Base-by-base conservation (phyloP, 2,329 filamentous ascomycete genomes). In the Apiospora phragmitis region DNA sequence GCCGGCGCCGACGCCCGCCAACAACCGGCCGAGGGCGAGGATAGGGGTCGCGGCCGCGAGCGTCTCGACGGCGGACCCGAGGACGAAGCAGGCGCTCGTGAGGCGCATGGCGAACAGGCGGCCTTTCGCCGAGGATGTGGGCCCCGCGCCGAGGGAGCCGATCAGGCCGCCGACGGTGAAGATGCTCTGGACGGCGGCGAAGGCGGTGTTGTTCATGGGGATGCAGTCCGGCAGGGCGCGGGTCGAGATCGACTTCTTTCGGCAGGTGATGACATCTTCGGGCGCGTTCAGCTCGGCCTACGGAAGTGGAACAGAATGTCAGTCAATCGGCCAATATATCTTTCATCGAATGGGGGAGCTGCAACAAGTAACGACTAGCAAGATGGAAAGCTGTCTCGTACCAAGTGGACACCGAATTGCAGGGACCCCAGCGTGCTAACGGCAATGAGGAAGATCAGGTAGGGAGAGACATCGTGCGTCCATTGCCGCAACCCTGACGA, bases 231-330 rank as follows among this genome's bases (percentile, higher is more conserved):
- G 86, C 8, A 92, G 85, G 72, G 80, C 80, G 69, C 73, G 71
- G 70, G 80, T 72, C 35, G 77, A 72, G 73, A 88, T 85, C 51
- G 84, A 84, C 74, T 88, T 87, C 74, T 90, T 90, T 75, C 90
- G 90, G 84, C 96, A 98, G 70, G 93, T 97, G 77, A 99, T 92
- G 77, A 97, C 94, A 85, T 95, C 92, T 87, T 98, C 92, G 11
- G 96, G 96, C 11, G 95, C 94, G 81, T 99, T 99, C 73, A 99
- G 89, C 81, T 98, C 96, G 76, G 94, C 93, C 95, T 95, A 51
- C 14, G 29, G 51, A 62, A 67, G 42, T 73, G 16, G 16, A 45
- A 69, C 7, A 41, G 72, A 71, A 75, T 26, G 69, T 68, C 71
- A 69, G 51, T 38, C 66, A 26, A 32, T 65, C 11, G 11, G n/a